Evolutionary conservation across 2,329 filamentous ascomycete genomes (phyloP), one percentile per base, ranked within the genome.

Genomic region (Neurospora sp.): DNA sequence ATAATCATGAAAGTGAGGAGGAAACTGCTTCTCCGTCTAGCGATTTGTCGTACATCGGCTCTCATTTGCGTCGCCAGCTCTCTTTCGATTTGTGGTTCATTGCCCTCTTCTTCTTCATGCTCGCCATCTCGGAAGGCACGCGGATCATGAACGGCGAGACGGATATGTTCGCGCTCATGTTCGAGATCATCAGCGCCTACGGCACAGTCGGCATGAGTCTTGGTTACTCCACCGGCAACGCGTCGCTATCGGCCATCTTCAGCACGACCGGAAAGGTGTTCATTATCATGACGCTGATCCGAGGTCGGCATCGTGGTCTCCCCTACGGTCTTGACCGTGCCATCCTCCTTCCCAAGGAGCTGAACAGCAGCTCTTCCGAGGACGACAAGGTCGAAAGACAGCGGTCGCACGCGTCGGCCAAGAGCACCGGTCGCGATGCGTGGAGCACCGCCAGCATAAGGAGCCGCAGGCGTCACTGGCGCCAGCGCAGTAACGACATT

Each of bases 1-100:
- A 82, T 67, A 77, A 81, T n/a, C 77, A 81, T 42, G 83, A 85
- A 52, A 79, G 82, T 42, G 84, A 87, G 66, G 79, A 82, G 1
- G 81, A 83, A 4, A 33, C 15, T 7, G 13, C 52, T 62, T 15
- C 28, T n/a, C 52, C 52, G 23, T 62, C 52, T 28, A 85, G 82
- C 43, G 86, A 90, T 62, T 87, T 93, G 66, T 95, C 90, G 72
- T 98, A 97, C 75, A 91, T 99, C 68, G 92, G 93, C 2, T 90
- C 92, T 68, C 96, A 99, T 87, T 86, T 99, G 78, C 91, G 96
- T 43, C 89, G 92, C 66, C 96, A 99, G 80, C 86, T 99, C 42
- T 97, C 93, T 69, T 99, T 99, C 82, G 96, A 99, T 81, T 80
- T 99, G 80, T 99, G 96, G 96, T 99, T 93, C 76, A 91, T 99